Base-by-base conservation (phyloP, 495 filamentous ascomycete species). In the Penicillium diatomitis region DNA sequence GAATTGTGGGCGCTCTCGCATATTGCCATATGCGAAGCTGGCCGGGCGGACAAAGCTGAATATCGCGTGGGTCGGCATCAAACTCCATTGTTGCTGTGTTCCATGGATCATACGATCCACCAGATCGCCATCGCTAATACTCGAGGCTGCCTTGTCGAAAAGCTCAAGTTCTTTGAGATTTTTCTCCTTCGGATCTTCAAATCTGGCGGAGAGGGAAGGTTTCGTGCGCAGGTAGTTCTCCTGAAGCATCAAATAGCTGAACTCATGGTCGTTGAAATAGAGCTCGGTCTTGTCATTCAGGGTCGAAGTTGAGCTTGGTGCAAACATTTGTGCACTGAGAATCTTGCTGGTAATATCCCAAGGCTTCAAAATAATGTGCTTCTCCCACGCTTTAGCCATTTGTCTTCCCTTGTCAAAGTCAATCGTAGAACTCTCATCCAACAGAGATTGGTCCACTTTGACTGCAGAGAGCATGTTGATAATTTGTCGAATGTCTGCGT, bases 231-330 rank as follows among this genome's bases (percentile, higher is more conserved):
- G 72, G 56, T 97, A 99, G 57, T 99, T 97, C 65, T 99, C 92
- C 62, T 99, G 91, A 50, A 99, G 80, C 94, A 99, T 97, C 44
- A 99, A 66, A 57, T 83, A 87, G 59, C 87, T 95, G 65, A 96
- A 91, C 57, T 99, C 92, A 57, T 96, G 91, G 55, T 99, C 92
- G 60, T 97, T 96, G 76, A 99, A 99, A 67, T 99, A 99, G 2
- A 99, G 81, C 67, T 97, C 90, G 49, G 90, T 90, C 71, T 99
- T 99, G 63, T 99, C 90, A 58, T 95, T 96, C 41, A 97, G 69
- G 0, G 88, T 91, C 6, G 85, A 71, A 49, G 84, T 94, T 65
- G 86, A 91, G 47, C 78, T 81, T 8, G 78, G 78, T 36, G 84
- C 79, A 57, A 96, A 99, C 71, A 95, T 82, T 44, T 87, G 88